Evolutionary conservation across 1,284 basidiomycete species (phyloP).

Genomic region (Ustilago trichophora): DNA sequence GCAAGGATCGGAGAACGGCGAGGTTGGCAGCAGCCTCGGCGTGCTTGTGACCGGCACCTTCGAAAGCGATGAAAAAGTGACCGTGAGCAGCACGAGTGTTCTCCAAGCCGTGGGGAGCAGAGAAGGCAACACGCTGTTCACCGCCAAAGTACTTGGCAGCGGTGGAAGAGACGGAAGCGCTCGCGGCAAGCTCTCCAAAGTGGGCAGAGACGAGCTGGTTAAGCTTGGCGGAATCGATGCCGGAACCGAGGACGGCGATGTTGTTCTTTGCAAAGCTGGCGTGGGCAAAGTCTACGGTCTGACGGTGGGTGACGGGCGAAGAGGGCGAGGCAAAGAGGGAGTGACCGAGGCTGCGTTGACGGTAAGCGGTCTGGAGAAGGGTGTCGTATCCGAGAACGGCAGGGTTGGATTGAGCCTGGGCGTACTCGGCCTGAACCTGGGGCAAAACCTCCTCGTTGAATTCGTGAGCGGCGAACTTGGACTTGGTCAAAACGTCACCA

Average conservation of each 20-base stretch:
- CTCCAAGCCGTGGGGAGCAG: conserved; percentile 57
- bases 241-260: conserved; percentile 63
- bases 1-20: conserved; percentile 60
- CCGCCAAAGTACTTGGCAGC: conserved; percentile 65
- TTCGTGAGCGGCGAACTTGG: conserved; percentile 61
- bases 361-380: conserved; percentile 63
- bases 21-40: conserved; percentile 49
- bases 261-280: conserved; percentile 61
- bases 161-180: conserved; percentile 29
- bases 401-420: conserved; percentile 53
- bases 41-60: conserved; percentile 54
- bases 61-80: conserved; percentile 64
- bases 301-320: conserved; percentile 52
- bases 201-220: conserved; percentile 50
- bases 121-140: conserved; percentile 59
- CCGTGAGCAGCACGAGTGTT: conserved; percentile 49
- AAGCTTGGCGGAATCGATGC: conserved; percentile 54
- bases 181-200: conserved; percentile 49
- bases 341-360: conserved; percentile 59
- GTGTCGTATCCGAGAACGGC: conserved; percentile 56
- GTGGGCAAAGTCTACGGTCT: conserved; percentile 50
- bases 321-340: conserved; percentile 63
- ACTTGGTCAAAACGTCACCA: conserved; percentile 57
- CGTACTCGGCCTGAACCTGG: conserved; percentile 55
- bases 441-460: conserved; percentile 65